Base-by-base conservation (phyloP, 2,329 filamentous ascomycete genomes). In the Penicillium brevicompactum region DNA sequence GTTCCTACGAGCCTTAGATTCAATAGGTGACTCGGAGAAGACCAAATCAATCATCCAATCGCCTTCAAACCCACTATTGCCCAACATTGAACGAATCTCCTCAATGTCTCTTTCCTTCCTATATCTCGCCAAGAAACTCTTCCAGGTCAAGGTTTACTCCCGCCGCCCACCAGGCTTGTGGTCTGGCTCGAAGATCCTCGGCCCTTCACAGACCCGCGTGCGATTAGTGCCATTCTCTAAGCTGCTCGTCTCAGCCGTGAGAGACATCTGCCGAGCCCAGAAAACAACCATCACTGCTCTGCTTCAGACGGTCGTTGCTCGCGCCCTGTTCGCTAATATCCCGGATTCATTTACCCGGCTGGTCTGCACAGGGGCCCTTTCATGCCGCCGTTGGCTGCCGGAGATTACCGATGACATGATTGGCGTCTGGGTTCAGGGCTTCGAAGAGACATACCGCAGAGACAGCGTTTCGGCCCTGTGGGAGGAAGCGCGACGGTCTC, bases 71-170 rank as follows among this genome's bases (percentile, higher is more conserved):
- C 65, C 74, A 1, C 66, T 80, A 1, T 61, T 75, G 1, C 77
- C 76, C 4, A 69, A 71, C 8, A 64, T 80, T 2, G 78, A 80
- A 55, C 64, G 65, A 4, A 53, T 76, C 4, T 75, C 78, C 43
- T 67, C 74, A 1, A 70, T 78, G 49, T 62, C 73, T 1, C 52
- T 79, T 3, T 74, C 74, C 1, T 61, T 73, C 16, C 46, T 61
- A 1, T 77, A 68, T 54, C 64, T 80, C 18, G 45, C 70, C 4
- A 67, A 65, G 34, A 59, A 67, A 14, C 44, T 74, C 2, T 71
- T 76, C 44, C 68, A 66, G 16, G 66, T 68, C 14, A 67, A 73
- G 16, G 52, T 77, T 14, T 73, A 52, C 51, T 65, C 55, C 50
- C 65, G 46, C 46, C 60, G 52, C 53, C 65, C 63, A 52, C 67